Base-by-base conservation (phyloP, 1,284 basidiomycete species). In the Ustilago loliicola region DNA sequence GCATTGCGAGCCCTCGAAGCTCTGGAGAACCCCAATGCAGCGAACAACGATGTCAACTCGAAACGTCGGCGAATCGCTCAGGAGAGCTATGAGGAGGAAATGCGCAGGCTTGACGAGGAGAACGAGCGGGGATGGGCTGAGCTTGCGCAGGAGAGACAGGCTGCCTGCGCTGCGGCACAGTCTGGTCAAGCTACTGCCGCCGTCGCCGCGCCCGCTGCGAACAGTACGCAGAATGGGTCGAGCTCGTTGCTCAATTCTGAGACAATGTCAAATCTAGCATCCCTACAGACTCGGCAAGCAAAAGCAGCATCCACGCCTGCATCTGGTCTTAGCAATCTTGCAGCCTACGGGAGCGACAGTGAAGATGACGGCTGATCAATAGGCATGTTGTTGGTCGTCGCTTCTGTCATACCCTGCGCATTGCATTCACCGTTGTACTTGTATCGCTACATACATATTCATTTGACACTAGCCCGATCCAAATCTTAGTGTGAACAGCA, bases 311-410 rank as follows among this genome's bases (percentile, higher is more conserved):
- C 67, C 17, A 10, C 62, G 3, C 11, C 55, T 17, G 30, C 66
- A 7, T 53, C 59, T 23, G 80, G 78, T 4, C 66, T 85, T 19
- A 75, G 73, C 36, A 77, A 79, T 30, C 57, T 85, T 6, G 77
- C 83, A 8, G 81, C 77, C 3, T 85, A 85, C 53, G 82, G 68
- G 8, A 85, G 82, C 52, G 82, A 85, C 59, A 83, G 80, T 57
- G 82, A 83, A 21, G 71, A 80, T 25, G 70, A 69, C n/a, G 36
- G 42, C 50, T 73, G 34, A 73, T 38, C 36, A 34, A 6, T 23
- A 3, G 21, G 13, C 27, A n/a, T n/a, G n/a, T n/a, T n/a, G n/a
- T n/a, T n/a, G n/a, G n/a, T n/a, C n/a, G n/a, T n/a, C n/a, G n/a
- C n/a, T n/a, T n/a, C 17, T 29, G n/a, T 13, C 32, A 11, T 32